Conservation (phyloP, 148 eudicot genomes). For the Polygonum aviculare region DNA sequence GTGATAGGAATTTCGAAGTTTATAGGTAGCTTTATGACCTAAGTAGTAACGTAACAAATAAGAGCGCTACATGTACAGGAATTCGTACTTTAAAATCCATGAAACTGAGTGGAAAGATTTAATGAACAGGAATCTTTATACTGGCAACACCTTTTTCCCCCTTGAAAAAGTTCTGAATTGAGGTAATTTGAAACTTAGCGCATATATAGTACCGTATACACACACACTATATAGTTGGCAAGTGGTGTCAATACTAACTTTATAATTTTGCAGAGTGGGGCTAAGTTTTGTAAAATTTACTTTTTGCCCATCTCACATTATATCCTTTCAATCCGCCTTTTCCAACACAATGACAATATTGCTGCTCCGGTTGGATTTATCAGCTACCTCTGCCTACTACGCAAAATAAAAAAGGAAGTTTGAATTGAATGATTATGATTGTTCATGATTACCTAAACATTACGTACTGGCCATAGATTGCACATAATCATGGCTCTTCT, state of each 20-base stretch:
- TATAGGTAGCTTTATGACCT: too few species aligned
- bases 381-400: background rate
- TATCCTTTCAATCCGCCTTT: background rate
- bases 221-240: background rate
- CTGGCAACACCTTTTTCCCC: background rate
- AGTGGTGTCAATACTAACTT: background rate
- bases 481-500: background rate
- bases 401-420: background rate
- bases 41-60: background rate
- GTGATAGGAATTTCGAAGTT: too few species aligned
- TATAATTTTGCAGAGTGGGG: background rate
- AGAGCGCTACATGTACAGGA: background rate
- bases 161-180: background rate
- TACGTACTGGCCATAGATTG: conserved; percentile 12
- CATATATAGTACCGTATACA: background rate
- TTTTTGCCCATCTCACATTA: conserved; percentile 6
- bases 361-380: background rate
- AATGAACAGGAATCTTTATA: background rate
- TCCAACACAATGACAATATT: background rate
- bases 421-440: conserved; percentile 1
- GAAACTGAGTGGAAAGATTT: background rate
- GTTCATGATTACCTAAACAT: conserved; percentile 11
- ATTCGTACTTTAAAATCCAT: background rate
- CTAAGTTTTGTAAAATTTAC: background rate
- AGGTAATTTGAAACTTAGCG: background rate